Base-by-base conservation (phyloP, 2,329 filamentous ascomycete genomes). In the Phialophora expanda region DNA sequence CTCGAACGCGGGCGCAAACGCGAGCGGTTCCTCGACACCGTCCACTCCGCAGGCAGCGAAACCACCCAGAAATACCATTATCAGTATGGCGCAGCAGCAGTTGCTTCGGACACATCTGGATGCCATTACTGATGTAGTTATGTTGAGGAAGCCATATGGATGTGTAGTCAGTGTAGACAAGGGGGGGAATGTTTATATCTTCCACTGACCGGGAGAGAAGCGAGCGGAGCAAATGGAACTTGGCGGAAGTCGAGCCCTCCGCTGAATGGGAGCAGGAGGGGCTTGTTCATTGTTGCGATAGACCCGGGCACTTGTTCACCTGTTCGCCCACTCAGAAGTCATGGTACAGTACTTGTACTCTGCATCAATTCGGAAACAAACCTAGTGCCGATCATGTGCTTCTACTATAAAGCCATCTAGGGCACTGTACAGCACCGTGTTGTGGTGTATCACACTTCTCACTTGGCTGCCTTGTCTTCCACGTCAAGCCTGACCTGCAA, bases 141-240 rank as follows among this genome's bases (percentile, higher is more conserved):
- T 98, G 74, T 78, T 99, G 71, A 92, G 97, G 80, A 84, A 87
- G 70, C 95, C 95, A 26, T 97, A 96, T 77, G 90, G 90, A 4
- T 97, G 98, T 92, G 90, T 93, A 38, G 84, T 98, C 57, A 96
- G 91, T 71, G 93, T 90, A 61, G 95, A 99, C 81, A 84, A 94
- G 72, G 91, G 89, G 46, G 95, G 95, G 0, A 89, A 94, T 76
- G 88, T 98, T 54, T 96, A 95, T 83, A 89, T 97, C 61, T 96
- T 87, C 76, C 85, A 86, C 75, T 89, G 76, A 76, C 20, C 11
- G 28, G 53, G 6, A 1, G 17, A 7, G 14, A 44, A 41, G 34
- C 11, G 34, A 41, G 34, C 17, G 5, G 38, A n/a, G 38, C 12
- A 34, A 34, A 34, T 11, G 32, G 1, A 12, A 34, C 8, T 34